phyloP scores from a whole-genome alignment of 345 rosid genomes.

The Anastatica hierochuntica region DNA sequence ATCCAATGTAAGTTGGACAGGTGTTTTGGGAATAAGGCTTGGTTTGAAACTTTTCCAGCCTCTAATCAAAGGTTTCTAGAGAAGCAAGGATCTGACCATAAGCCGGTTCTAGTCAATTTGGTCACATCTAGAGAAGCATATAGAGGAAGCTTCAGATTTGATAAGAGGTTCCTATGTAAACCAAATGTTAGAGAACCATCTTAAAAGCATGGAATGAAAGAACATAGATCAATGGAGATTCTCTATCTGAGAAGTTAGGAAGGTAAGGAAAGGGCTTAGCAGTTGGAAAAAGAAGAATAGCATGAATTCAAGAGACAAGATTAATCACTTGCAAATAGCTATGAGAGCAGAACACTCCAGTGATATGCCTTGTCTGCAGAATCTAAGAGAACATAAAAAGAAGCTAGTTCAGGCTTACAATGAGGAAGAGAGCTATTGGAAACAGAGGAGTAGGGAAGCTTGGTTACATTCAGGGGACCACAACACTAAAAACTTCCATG shows the following conservation, averaged over 20 bases:
- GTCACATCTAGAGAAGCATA: neutral
- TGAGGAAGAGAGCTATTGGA: neutral
- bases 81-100: neutral
- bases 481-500: neutral
- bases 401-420: neutral
- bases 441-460: neutral
- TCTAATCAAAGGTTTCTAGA: neutral
- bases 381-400: neutral
- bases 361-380: too few relatives aligned
- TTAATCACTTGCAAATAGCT: too few relatives aligned
- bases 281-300: too few relatives aligned
- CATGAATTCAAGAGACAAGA: too few relatives aligned
- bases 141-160: neutral
- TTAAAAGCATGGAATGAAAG: neutral
- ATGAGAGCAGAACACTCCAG: too few relatives aligned
- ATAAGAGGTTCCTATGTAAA: neutral
- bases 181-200: neutral
- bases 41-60: neutral
- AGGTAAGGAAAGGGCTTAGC: too few relatives aligned
- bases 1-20: too few relatives aligned
- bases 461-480: neutral
- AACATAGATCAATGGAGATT: too few relatives aligned
- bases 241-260: neutral
- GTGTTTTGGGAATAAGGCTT: too few relatives aligned
- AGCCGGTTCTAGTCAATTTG: too few relatives aligned